Evolutionary conservation across 2,329 filamentous ascomycete genomes (phyloP).

Genomic region (Colletotrichum sp.): DNA sequence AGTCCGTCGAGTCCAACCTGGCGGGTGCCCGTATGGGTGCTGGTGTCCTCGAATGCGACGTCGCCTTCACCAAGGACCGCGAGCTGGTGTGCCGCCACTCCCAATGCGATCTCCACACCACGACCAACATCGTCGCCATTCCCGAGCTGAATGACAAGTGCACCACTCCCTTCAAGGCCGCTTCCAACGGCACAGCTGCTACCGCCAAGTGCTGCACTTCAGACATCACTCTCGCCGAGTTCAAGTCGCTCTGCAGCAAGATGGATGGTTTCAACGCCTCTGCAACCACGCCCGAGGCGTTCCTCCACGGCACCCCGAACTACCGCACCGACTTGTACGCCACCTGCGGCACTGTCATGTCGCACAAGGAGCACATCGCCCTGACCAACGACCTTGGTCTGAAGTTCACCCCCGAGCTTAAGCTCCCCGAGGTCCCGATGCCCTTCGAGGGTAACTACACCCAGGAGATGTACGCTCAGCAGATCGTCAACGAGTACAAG

Average conservation of each 20-base stretch:
- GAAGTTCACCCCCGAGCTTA: constrained; percentile 71
- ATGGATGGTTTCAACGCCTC: constrained; percentile 69
- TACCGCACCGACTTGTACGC: constrained; percentile 72
- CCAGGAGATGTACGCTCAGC: constrained; percentile 67
- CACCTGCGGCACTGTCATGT: constrained; percentile 66
- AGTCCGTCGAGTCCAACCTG: constrained; percentile 62
- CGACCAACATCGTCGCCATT: constrained; percentile 68
- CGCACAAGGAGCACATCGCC: constrained; percentile 66
- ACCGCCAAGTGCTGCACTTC: constrained; percentile 73
- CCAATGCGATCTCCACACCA: constrained; percentile 72
- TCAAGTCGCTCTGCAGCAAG: constrained; percentile 71
- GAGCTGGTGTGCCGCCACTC: constrained; percentile 73
- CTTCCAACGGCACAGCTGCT: constrained; percentile 54
- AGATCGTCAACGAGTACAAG: constrained; percentile 67
- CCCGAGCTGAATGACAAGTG: constrained; percentile 70
- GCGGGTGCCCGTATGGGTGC: constrained; percentile 72
- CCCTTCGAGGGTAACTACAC: constrained; percentile 70
- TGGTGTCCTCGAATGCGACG: constrained; percentile 71
- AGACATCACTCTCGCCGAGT: constrained; percentile 73
- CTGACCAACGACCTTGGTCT: constrained; percentile 63
- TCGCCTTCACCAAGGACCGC: constrained; percentile 68
- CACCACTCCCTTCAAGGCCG: constrained; percentile 64
- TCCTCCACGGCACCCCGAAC: constrained; percentile 61
- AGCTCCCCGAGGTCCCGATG: constrained; percentile 73
- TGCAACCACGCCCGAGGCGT: constrained; percentile 63